Evolutionary conservation across 257 asterid genomes (phyloP), one percentile per base, ranked within the genome.

Genomic region (Cordia subcordata): DNA sequence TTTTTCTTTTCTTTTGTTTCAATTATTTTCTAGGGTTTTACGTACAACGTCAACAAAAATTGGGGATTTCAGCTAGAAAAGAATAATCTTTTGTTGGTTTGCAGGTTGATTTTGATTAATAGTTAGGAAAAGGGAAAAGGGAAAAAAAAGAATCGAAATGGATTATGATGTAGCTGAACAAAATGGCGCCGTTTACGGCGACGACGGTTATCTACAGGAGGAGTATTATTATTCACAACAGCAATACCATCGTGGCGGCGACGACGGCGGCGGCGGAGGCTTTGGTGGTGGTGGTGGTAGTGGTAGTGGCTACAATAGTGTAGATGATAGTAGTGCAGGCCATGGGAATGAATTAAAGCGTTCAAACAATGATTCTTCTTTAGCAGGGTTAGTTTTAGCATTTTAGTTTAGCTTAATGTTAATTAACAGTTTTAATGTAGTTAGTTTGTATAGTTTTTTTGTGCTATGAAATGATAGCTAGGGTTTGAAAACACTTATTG

Each of bases 361-460:
- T 45, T 72, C 82, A 49, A 16, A 40, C 65, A 75, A 72, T 66
- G 96, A 91, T 82, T 88, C 95, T 52, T 85, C 95, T n/a, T n/a
- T n/a, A 52, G 95, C 95, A 79, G 98, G 98, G 98, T 92, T 92
- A 92, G 98, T 91, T 82, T n/a, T 84, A 81, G 85, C n/a, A n/a
- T 68, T 79, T 79, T 82, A 82, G 87, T 57, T 80, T 82, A 79
- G 80, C 71, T 66, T 44, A 65, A 63, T 81, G 80, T 70, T 72
- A 69, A 61, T 82, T 58, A 27, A n/a, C n/a, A n/a, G n/a, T n/a
- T n/a, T n/a, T n/a, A n/a, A n/a, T n/a, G n/a, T n/a, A n/a, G n/a
- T n/a, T n/a, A n/a, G n/a, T n/a, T n/a, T n/a, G n/a, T 58, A 50
- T 63, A 55, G 70, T 60, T 53, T 40, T 21, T 47, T 73, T 56